These are phyloP conservation scores for Solanum hybrid DNA, from an alignment of 305 asterid genomes.

Conservation along the genomic window DNA sequence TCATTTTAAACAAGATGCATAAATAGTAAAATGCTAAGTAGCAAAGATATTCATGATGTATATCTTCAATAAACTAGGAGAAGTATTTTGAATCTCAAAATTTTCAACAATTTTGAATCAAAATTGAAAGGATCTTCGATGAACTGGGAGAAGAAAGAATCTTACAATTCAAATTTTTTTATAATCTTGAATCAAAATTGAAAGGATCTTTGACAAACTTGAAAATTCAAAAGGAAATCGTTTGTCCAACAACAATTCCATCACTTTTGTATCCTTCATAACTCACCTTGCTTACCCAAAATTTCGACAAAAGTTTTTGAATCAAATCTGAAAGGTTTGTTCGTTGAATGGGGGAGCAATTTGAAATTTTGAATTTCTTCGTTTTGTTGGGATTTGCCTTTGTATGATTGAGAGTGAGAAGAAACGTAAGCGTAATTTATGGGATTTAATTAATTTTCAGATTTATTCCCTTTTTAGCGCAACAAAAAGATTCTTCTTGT, in stretches of 20 bases:
- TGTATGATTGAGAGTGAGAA: not conserved
- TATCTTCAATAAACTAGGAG: not conserved
- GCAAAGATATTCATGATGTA: not conserved
- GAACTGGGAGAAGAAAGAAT: not conserved
- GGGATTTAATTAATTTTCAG: too few species aligned
- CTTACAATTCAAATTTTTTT: not conserved
- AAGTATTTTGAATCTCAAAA: not conserved
- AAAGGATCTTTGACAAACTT: not conserved
- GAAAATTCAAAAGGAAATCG: not conserved
- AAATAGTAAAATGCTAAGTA: not conserved
- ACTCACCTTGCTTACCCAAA: not conserved
- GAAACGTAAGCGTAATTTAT: not conserved
- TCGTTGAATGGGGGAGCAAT: not conserved
- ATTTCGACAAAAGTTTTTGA: not conserved
- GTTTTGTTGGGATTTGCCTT: not conserved
- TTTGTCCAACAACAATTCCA: not conserved
- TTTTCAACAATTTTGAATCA: too few species aligned
- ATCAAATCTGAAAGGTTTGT: not conserved
- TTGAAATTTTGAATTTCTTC: too few species aligned
- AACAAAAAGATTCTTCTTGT: not conserved
- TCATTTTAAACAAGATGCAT: not conserved
- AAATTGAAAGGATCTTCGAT: not conserved
- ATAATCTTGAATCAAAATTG: not conserved
- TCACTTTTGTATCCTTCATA: not conserved
- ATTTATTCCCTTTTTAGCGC: not conserved